phyloP scores from a whole-genome alignment of 768 basidiomycete species.

The Psilocybe cubensis region DNA sequence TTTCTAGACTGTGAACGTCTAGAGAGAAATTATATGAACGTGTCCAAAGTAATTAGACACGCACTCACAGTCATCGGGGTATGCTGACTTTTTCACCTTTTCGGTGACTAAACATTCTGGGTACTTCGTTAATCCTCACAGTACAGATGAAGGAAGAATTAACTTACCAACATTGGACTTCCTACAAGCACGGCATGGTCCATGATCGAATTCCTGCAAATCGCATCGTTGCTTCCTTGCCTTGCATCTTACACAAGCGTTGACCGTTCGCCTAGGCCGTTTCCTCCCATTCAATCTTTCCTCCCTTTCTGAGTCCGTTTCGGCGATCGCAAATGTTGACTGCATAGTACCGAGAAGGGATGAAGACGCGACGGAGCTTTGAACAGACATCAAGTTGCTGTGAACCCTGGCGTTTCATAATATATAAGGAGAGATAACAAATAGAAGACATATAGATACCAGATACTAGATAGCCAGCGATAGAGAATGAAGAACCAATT shows the following conservation, averaged over 20 bases:
- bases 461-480: not conserved
- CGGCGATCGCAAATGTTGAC: conserved; percentile 2
- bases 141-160: not conserved
- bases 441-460: not conserved
- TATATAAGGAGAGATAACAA: conserved; percentile 1
- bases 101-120: conserved; percentile 4
- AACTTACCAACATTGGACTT: conserved; percentile 10
- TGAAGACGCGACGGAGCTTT: not conserved
- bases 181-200: conserved; percentile 7
- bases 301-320: conserved; percentile 10
- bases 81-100: conserved; percentile 10
- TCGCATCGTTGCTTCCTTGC: conserved; percentile 10
- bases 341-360: not conserved
- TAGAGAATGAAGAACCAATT: not conserved
- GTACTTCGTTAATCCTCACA: not conserved
- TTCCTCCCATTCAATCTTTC: conserved; percentile 5
- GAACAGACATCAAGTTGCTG: not conserved
- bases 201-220: conserved; percentile 8
- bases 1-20: conserved; percentile 9
- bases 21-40: not conserved
- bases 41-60: not conserved
- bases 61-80: conserved; percentile 11
- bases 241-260: conserved; percentile 11
- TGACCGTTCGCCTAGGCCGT: not conserved
- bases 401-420: not conserved